A percentile compares a stretch with the other conserved stretches of the same genome.
Conservation (phyloP, 73 alveolate species). For the Uronychia binucleata region DNA sequence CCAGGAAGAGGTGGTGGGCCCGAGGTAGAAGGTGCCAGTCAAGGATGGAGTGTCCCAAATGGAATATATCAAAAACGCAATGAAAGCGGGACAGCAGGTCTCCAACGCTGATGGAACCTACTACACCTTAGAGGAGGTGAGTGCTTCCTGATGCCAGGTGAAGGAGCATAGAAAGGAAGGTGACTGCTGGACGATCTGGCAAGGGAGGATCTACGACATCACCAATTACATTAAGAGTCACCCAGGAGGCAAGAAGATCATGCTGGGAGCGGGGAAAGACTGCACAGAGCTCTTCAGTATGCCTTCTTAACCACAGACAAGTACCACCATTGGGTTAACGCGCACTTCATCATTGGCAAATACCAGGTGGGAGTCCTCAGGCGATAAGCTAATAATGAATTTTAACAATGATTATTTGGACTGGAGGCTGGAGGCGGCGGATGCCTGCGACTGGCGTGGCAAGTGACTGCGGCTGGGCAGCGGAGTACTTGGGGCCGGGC, state of each 20-base stretch:
- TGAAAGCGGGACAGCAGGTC: conserved; percentile 1
- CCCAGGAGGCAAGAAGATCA: conserved; percentile 84
- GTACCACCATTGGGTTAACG: conserved; percentile 95
- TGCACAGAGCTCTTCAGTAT: conserved; percentile 77
- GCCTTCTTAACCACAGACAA: conserved; percentile 15
- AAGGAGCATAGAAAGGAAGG: conserved; percentile 39
- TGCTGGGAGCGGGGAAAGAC: conserved; percentile 91
- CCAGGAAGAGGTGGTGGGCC: conserved; percentile 5
- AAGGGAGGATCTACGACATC: conserved; percentile 66
- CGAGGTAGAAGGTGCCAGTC: conserved; percentile 62
- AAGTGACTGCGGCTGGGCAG: not conserved
- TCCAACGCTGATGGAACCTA: conserved; percentile 26
- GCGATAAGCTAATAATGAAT: conserved; percentile 8
- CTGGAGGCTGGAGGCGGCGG: not conserved
- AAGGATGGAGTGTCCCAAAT: conserved; percentile 58
- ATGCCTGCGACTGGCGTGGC: not conserved
- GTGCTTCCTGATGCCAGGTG: not conserved
- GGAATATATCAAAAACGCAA: not conserved
- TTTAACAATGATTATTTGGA: not conserved
- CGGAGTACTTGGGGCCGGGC: too few species aligned
- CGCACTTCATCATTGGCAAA: conserved; percentile 72
- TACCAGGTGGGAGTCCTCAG: conserved; percentile 76
- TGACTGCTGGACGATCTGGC: conserved; percentile 70
- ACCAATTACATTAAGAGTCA: conserved; percentile 56
- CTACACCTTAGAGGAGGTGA: conserved; percentile 55